Evolutionary conservation across 2,329 filamentous ascomycete genomes (phyloP).

Genomic region (Monosporascus sp.): DNA sequence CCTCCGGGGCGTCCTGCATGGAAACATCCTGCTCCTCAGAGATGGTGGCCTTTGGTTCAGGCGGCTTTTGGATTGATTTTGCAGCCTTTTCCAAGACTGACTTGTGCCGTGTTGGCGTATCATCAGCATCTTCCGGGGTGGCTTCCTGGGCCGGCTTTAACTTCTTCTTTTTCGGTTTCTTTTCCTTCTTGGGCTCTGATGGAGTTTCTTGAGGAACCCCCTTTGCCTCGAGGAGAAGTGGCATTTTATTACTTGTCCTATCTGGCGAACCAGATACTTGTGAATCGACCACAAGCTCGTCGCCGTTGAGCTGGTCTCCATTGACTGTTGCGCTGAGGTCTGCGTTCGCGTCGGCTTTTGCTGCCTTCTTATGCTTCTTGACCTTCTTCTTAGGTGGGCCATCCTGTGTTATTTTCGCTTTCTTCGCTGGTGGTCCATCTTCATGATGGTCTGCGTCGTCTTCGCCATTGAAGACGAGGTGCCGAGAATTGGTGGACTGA

Average conservation of each 20-base stretch:
- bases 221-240: not conserved
- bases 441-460: conserved; percentile 7
- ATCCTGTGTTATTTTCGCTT: conserved; percentile 26
- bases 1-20: conserved; percentile 24
- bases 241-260: not conserved
- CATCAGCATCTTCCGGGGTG: conserved; percentile 7
- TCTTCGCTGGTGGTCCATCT: conserved; percentile 29
- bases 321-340: not conserved
- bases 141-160: conserved; percentile 13
- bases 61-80: conserved; percentile 47
- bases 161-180: conserved; percentile 17
- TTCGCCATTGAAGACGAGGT: conserved; percentile 15
- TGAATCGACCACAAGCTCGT: conserved; percentile 6
- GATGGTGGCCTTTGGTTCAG: conserved; percentile 29
- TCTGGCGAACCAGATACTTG: conserved; percentile 9
- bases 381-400: conserved; percentile 23
- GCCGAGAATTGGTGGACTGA: conserved; percentile 8
- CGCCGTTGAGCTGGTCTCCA: not conserved
- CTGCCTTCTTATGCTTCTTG: conserved; percentile 20
- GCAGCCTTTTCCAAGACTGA: conserved; percentile 49
- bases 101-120: conserved; percentile 34
- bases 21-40: conserved; percentile 23
- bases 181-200: conserved; percentile 14
- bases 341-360: not conserved
- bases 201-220: conserved; percentile 1